Base-by-base conservation (phyloP, 1,139 yeast genomes). In the Debaryomyces fabryi region DNA sequence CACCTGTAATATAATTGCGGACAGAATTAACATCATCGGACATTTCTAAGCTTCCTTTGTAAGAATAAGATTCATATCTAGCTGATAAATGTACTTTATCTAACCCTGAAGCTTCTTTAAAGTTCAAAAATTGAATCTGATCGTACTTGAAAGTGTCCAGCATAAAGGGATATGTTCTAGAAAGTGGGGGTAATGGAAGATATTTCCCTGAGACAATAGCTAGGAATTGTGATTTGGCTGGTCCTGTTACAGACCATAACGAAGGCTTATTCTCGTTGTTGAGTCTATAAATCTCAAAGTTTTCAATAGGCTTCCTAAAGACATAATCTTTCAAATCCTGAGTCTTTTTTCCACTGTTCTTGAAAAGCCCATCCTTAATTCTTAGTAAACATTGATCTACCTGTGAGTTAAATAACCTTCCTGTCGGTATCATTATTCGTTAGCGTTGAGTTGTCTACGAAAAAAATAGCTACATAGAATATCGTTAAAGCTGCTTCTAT, bases 71-170 rank as follows among this genome's bases (percentile, higher is more conserved):
- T 65, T 93, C 99, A 60, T 90, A 93, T 44, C 99, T 69, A 0
- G 98, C 97, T 41, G 96, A 84, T 44, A 93, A 62, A 68, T 92
- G 96, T 1, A 91, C 88, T 45, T 84, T 87, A 56, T 78, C 86
- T 51, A 81, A 62, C 1, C 79, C 78, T 0, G 74, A 64, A 18
- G 54, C 56, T 20, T 88, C 87, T 50, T 78, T 75, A 62, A 91
- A 91, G 58, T 84, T 82, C 20, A 92, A 72, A 49, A 82, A 65
- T 48, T 63, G 67, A 10, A 71, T 62, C 18, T 58, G 48, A 36
- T 64, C 65, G 38, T 60, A 58, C 10, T 56, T 54, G 38, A 52
- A 49, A 16, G 65, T 60, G 38, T 76, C 68, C 35, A 78, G 58
- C 24, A 80, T 69, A 4, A 59, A 57, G 0, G 93, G 90, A 55